phyloP scores from a whole-genome alignment of 2,329 filamentous ascomycete species.

The Podosphaera aphanis region DNA sequence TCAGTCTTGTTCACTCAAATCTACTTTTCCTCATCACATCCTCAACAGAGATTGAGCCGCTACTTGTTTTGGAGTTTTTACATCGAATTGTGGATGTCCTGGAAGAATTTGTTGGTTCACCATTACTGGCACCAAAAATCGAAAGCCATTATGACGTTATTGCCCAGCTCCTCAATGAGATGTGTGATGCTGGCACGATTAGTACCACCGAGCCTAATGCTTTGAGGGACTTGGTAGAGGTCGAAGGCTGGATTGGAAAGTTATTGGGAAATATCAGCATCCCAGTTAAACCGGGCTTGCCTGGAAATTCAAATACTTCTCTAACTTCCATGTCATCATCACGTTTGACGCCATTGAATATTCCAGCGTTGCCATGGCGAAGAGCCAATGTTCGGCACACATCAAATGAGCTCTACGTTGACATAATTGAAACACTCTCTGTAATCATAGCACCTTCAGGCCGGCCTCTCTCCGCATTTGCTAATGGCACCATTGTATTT shows the following conservation, averaged over 20 bases:
- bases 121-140: constrained; percentile 65
- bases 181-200: constrained; percentile 84
- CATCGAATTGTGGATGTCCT: constrained; percentile 81
- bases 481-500: constrained; percentile 82
- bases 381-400: constrained; percentile 83
- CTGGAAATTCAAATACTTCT: constrained; percentile 11
- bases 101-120: constrained; percentile 81
- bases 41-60: constrained; percentile 69
- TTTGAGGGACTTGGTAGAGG: constrained; percentile 71
- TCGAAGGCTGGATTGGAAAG: constrained; percentile 75
- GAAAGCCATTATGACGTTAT: constrained; percentile 82
- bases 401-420: constrained; percentile 90
- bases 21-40: constrained; percentile 67
- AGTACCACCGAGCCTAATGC: constrained; percentile 86
- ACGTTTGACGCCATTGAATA: constrained; percentile 19
- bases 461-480: constrained; percentile 62
- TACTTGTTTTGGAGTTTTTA: constrained; percentile 80
- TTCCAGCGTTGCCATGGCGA: constrained; percentile 57
- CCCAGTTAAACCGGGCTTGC: constrained; percentile 28
- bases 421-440: constrained; percentile 72
- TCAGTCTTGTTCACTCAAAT: constrained; percentile 69
- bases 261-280: constrained; percentile 69
- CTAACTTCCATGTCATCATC: constrained; percentile 16
- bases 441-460: constrained; percentile 83
- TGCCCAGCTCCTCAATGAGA: constrained; percentile 76